Evolutionary conservation across 768 basidiomycete genomes (phyloP).

Genomic region (Termitomyces sp.): DNA sequence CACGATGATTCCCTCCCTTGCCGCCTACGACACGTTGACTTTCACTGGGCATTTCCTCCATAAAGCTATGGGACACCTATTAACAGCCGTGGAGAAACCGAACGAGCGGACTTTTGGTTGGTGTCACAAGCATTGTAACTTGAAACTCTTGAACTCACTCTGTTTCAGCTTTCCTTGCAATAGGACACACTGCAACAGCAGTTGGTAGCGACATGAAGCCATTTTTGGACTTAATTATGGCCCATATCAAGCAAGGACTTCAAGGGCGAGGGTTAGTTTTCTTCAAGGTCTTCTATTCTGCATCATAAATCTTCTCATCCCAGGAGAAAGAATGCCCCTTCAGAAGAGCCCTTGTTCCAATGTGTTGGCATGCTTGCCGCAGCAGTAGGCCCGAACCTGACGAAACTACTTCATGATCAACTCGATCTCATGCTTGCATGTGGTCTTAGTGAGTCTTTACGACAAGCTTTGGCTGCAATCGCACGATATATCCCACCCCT

Average conservation of each 20-base stretch:
- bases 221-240: constrained; percentile 89
- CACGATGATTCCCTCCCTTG: constrained; percentile 90
- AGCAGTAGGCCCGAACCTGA: constrained; percentile 93
- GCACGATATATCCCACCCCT: constrained; percentile 86
- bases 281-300: neutral
- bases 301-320: constrained; percentile 15
- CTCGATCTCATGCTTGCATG: constrained; percentile 95
- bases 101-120: constrained; percentile 83
- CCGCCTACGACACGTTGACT: constrained; percentile 88
- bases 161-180: constrained; percentile 81
- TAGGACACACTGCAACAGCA: constrained; percentile 89
- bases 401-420: constrained; percentile 92
- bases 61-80: constrained; percentile 88
- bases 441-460: constrained; percentile 85
- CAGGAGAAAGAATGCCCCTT: constrained; percentile 84
- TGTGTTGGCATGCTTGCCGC: constrained; percentile 95
- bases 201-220: constrained; percentile 94
- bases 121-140: constrained; percentile 12
- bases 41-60: constrained; percentile 90
- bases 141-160: constrained; percentile 9
- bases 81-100: constrained; percentile 84
- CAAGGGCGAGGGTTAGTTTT: constrained; percentile 70
- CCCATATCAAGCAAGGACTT: constrained; percentile 83
- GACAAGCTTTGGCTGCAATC: constrained; percentile 78
- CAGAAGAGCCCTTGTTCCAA: constrained; percentile 95